Base-by-base conservation (phyloP, 768 basidiomycete species). In the Phlebiopsis gigantea region DNA sequence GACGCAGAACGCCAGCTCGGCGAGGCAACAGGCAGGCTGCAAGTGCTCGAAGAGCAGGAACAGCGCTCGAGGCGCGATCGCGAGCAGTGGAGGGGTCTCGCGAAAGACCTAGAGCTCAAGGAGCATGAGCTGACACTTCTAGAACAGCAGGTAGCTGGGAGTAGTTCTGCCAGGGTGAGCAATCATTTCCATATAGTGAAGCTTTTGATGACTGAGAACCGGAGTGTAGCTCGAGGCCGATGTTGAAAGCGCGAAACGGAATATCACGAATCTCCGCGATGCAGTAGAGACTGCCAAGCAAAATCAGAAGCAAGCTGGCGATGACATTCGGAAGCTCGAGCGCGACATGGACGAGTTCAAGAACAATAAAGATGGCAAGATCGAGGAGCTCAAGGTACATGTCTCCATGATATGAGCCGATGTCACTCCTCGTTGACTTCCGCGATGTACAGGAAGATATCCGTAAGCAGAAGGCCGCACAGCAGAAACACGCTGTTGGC, bases 321-420 rank as follows among this genome's bases (percentile, higher is more conserved):
- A 77, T 0, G 94, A 98, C 57, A 81, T 83, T 68, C 85, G 85
- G 73, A 90, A 87, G 65, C 83, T 98, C 22, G 93, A 98, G 72
- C 87, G 87, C 64, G 97, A 99, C 68, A 98, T 99, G 93, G 83
- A 83, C 54, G 97, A 98, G 75, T 98, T 99, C 78, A 95, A 97
- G 76, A 88, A 95, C 72, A 95, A 99, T 75, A 97, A 97, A 69
- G 97, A 98, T 50, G 93, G 93, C 46, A 98, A 98, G 73, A 89
- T 92, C 54, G 88, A 87, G 17, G 90, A 98, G 68, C 81, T 98
- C 61, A 97, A 95, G 77, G 95, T 90, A 56, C 1, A 44, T 22
- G 12, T 28, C n/a, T 4, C 24, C 10, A 21, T 49, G 47, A 19
- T 12, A 29, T 8, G 10, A 24, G 5, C n/a, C 5, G 24, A 26